phyloP scores from a whole-genome alignment of 805 yeast species.

The Barnettozyma sp. region DNA sequence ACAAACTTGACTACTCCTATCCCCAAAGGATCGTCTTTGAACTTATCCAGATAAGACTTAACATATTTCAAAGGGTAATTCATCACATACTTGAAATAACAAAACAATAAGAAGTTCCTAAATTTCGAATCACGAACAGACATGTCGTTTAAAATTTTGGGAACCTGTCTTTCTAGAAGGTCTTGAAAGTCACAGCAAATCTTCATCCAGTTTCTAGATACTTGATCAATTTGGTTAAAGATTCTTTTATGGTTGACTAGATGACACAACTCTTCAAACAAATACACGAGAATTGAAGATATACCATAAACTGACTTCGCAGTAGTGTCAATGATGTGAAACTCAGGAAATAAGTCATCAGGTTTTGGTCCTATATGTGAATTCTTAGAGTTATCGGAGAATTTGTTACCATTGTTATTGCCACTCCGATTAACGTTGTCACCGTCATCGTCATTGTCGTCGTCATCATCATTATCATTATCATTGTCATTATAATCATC shows the following conservation, averaged over 20 bases:
- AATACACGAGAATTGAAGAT: conserved; percentile 24
- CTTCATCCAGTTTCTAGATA: conserved; percentile 41
- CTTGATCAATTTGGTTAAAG: conserved; percentile 29
- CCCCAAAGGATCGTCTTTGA: conserved; percentile 5
- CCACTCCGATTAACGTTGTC: conserved; percentile 2
- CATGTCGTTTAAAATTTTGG: conserved; percentile 2
- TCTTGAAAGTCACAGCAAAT: conserved; percentile 43
- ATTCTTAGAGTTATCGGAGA: too few species aligned
- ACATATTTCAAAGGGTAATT: conserved; percentile 20
- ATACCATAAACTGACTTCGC: conserved; percentile 15
- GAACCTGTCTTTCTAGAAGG: conserved; percentile 25
- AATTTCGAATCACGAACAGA: conserved; percentile 8
- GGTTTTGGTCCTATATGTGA: neutral
- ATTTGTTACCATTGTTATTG: conserved; percentile 2
- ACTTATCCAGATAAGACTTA: conserved; percentile 9
- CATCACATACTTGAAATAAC: conserved; percentile 18
- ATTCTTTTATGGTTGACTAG: conserved; percentile 40
- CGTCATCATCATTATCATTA: conserved; percentile 3
- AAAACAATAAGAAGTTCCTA: conserved; percentile 14
- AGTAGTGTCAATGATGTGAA: neutral
- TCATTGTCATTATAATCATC: neutral
- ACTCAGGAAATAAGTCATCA: conserved; percentile 6
- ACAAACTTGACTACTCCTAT: conserved; percentile 8
- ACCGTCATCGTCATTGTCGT: neutral
- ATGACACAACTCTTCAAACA: conserved; percentile 34